Percentiles rank a stretch among this genome's conserved stretches.
Conservation (phyloP, 768 basidiomycete genomes). For the Lactarius indigo region DNA sequence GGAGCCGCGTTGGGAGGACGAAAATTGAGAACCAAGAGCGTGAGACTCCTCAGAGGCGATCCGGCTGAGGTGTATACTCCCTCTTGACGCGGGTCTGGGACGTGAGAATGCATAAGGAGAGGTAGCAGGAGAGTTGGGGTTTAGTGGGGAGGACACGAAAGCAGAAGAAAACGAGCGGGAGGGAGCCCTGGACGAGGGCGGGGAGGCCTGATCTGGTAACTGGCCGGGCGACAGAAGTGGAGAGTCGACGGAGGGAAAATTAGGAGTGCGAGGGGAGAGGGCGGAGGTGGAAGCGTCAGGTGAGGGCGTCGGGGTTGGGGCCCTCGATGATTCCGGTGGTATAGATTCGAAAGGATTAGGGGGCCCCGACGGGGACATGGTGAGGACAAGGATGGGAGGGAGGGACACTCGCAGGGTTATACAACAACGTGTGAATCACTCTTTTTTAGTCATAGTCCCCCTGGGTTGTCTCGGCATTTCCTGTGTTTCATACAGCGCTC, state of each 20-base stretch:
- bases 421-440: neutral
- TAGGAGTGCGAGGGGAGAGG: slow-evolving; percentile 11
- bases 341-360: slow-evolving; percentile 19
- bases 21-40: slow-evolving; percentile 36
- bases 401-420: neutral
- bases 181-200: slow-evolving; percentile 18
- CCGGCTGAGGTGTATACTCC: slow-evolving; percentile 41
- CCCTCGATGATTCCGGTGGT: slow-evolving; percentile 12
- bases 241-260: slow-evolving; percentile 1
- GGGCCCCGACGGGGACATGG: slow-evolving; percentile 15
- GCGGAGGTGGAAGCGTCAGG: neutral
- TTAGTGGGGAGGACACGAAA: slow-evolving; percentile 53
- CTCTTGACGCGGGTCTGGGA: slow-evolving; percentile 40
- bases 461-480: neutral
- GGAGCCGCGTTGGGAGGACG: slow-evolving; percentile 42
- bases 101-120: slow-evolving; percentile 31
- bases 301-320: slow-evolving; percentile 13
- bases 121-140: slow-evolving; percentile 37
- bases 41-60: slow-evolving; percentile 45
- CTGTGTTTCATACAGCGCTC: neutral
- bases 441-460: too few relatives aligned
- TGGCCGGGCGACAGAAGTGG: slow-evolving; percentile 2
- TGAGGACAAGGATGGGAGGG: neutral
- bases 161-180: slow-evolving; percentile 32
- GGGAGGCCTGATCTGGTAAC: neutral